Evolutionary conservation across 495 filamentous ascomycete genomes (phyloP).

Genomic region (Sordaria brevicollis): DNA sequence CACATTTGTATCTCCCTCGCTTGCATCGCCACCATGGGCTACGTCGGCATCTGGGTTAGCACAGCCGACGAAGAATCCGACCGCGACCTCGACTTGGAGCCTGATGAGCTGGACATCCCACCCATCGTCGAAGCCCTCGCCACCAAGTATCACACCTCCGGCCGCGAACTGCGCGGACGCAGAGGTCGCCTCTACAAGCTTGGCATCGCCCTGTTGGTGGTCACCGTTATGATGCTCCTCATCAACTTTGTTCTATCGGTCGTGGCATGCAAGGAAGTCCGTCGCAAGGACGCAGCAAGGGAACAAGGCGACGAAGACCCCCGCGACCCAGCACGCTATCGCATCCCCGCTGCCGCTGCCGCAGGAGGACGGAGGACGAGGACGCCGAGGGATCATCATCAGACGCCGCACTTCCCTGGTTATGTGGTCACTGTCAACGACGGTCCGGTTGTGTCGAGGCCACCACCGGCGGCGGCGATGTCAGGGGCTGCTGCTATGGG

Average conservation of each 20-base stretch:
- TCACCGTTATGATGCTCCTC: not conserved
- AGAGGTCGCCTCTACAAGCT: not conserved
- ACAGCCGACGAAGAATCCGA: conserved; percentile 4
- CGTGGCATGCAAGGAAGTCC: conserved; percentile 10
- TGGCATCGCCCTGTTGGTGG: not conserved
- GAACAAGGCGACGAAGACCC: not conserved
- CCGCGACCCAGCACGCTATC: not conserved
- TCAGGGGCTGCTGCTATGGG: no score
- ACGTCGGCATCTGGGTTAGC: conserved; percentile 15
- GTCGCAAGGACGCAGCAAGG: conserved; percentile 3
- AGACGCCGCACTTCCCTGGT: not conserved
- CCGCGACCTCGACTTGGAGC: not conserved
- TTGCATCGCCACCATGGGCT: conserved; percentile 15
- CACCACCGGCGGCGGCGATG: not conserved
- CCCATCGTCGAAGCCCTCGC: conserved; percentile 2
- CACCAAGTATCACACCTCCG: conserved; percentile 4
- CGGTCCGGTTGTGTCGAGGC: not conserved
- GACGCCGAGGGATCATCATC: not conserved
- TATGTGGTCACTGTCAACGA: not conserved
- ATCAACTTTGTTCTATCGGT: conserved; percentile 13
- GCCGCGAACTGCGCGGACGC: not conserved
- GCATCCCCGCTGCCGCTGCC: not conserved
- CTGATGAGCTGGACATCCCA: not conserved
- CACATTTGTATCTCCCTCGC: conserved; percentile 26
- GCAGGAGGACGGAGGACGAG: not conserved